phyloP scores from a whole-genome alignment of 2,329 filamentous ascomycete species.

The Polychaeton citri region DNA sequence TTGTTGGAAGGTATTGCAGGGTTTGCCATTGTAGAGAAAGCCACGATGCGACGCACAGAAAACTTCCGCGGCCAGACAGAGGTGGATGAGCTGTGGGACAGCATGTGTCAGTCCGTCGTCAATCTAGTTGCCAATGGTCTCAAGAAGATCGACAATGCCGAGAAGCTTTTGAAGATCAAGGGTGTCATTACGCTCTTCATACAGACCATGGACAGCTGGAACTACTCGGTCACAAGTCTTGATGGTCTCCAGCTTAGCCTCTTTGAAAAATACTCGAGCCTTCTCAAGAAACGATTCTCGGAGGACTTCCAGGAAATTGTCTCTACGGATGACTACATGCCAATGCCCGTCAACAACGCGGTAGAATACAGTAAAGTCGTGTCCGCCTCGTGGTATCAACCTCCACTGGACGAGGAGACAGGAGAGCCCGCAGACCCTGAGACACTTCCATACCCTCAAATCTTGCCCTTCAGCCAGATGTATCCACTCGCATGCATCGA shows the following conservation, averaged over 20 bases:
- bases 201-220: constrained; percentile 96
- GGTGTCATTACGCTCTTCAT: constrained; percentile 87
- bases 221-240: constrained; percentile 68
- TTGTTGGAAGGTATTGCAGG: constrained; percentile 87
- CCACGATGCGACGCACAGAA: constrained; percentile 76
- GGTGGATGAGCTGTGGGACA: constrained; percentile 98
- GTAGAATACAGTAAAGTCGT: constrained; percentile 95
- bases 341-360: constrained; percentile 82
- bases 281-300: constrained; percentile 82
- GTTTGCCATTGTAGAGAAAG: constrained; percentile 91
- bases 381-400: constrained; percentile 90
- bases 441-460: constrained; percentile 71
- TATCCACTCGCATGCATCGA: constrained; percentile 97
- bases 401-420: constrained; percentile 46
- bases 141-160: constrained; percentile 69
- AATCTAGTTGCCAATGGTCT: constrained; percentile 68
- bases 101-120: constrained; percentile 84
- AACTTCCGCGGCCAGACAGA: constrained; percentile 72
- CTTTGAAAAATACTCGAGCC: constrained; percentile 86
- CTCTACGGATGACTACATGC: constrained; percentile 98
- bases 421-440: constrained; percentile 35
- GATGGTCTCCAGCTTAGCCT: constrained; percentile 76
- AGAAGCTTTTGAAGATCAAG: constrained; percentile 87
- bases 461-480: constrained; percentile 98
- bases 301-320: constrained; percentile 89